Conservation (phyloP, 257 asterid genomes). For the Rehmannia glutinosa region DNA sequence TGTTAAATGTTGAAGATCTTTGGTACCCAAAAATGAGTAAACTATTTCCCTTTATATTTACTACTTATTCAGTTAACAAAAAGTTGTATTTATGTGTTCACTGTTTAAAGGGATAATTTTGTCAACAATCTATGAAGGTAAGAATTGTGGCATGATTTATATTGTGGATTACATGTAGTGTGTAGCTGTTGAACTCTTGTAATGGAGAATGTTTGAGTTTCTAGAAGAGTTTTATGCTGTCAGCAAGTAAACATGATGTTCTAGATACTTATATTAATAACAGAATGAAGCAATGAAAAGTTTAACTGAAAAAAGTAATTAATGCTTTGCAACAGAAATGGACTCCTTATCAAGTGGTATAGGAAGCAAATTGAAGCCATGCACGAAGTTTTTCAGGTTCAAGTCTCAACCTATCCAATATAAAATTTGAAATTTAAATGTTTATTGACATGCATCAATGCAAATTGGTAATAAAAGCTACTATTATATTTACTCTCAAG, state of each 20-base stretch:
- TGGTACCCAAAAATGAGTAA: too few relatives aligned
- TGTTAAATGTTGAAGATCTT: too few relatives aligned
- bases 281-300: slow-evolving; percentile 29
- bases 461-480: slow-evolving; percentile 10
- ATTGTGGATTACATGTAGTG: too few relatives aligned
- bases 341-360: slow-evolving; percentile 62
- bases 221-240: too few relatives aligned
- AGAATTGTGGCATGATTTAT: too few relatives aligned
- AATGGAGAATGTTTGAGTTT: not conserved
- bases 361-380: slow-evolving; percentile 99
- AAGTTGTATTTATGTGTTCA: too few relatives aligned
- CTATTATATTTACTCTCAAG: not conserved
- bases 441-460: slow-evolving; percentile 2
- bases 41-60: too few relatives aligned
- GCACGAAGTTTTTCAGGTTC: slow-evolving; percentile 99
- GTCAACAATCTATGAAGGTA: too few relatives aligned
- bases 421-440: slow-evolving; percentile 19
- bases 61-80: too few relatives aligned
- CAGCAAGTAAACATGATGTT: too few relatives aligned
- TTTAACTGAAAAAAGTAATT: slow-evolving; percentile 61
- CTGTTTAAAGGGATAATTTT: too few relatives aligned
- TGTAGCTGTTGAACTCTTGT: not conserved
- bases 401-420: slow-evolving; percentile 64
- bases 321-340: slow-evolving; percentile 82
- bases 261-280: slow-evolving; percentile 4